phyloP scores from a whole-genome alignment of 257 asterid species.

The Nemophila menziesii region DNA sequence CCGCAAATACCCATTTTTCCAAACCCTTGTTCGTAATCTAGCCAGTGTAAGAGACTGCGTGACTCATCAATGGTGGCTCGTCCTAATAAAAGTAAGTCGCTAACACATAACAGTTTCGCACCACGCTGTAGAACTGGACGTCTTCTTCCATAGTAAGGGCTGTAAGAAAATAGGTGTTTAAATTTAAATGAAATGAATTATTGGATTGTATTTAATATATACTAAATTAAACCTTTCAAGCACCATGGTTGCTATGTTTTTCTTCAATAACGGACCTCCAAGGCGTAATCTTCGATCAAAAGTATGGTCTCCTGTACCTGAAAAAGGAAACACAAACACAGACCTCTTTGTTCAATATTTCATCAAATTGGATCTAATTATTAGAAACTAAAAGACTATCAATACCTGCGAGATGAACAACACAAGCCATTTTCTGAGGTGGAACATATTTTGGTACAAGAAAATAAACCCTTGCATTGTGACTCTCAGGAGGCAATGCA shows the following conservation, averaged over 20 bases:
- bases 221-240: conserved; percentile 62
- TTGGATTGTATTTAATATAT: background rate
- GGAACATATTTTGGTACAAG: conserved; percentile 57
- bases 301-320: conserved; percentile 94
- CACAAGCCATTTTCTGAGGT: conserved; percentile 71
- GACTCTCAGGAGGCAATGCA: conserved; percentile 94
- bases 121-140: conserved; percentile 85
- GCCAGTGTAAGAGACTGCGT: conserved; percentile 77
- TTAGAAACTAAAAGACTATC: background rate
- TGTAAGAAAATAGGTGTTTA: conserved; percentile 22
- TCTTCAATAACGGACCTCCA: conserved; percentile 83
- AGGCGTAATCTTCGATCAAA: conserved; percentile 92
- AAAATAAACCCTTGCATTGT: conserved; percentile 73
- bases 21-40: conserved; percentile 72
- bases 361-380: too few relatives aligned
- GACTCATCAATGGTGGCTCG: conserved; percentile 95
- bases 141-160: conserved; percentile 94
- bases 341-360: background rate
- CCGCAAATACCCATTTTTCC: conserved; percentile 98
- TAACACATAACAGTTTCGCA: conserved; percentile 87
- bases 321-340: conserved; percentile 6
- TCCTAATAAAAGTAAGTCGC: conserved; percentile 86
- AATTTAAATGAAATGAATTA: conserved; percentile 7
- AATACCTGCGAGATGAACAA: conserved; percentile 95
- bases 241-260: conserved; percentile 95